Evolutionary conservation across 805 yeast genomes (phyloP).

Genomic region (Komagataella kurtzmanii): DNA sequence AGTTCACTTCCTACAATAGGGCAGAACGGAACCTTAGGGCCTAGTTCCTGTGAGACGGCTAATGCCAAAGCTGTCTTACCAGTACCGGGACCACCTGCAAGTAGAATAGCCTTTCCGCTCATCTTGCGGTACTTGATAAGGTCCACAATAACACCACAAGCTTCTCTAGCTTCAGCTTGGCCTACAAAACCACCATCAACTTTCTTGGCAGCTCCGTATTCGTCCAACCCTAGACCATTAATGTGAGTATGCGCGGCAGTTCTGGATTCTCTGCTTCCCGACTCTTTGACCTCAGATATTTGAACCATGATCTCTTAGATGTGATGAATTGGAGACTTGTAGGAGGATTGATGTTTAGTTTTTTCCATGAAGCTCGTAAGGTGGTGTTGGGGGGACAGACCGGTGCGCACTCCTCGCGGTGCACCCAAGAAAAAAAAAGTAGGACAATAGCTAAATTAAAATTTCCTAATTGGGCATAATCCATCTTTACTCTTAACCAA

Average conservation of each 20-base stretch:
- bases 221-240: constrained; percentile 89
- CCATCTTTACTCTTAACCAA: background rate
- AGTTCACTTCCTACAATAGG: constrained; percentile 94
- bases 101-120: constrained; percentile 89
- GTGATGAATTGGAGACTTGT: background rate
- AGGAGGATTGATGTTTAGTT: background rate
- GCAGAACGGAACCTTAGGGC: constrained; percentile 95
- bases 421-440: background rate
- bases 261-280: constrained; percentile 36
- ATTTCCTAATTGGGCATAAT: background rate
- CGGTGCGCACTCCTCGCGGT: background rate
- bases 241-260: constrained; percentile 97
- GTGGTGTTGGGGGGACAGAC: background rate
- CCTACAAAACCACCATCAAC: constrained; percentile 87
- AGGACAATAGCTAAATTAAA: background rate
- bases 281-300: constrained; percentile 8
- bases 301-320: constrained; percentile 4
- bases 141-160: constrained; percentile 91
- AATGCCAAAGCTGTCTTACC: constrained; percentile 96
- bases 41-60: constrained; percentile 91
- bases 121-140: constrained; percentile 83
- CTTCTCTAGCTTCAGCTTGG: constrained; percentile 67
- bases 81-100: constrained; percentile 98
- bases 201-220: constrained; percentile 69
- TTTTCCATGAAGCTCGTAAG: background rate